Percentiles rank a stretch among this genome's conserved stretches.
Evolutionary conservation across 352 stramenopile genomes (phyloP).

Genomic region (Nothophytophthora sp.): DNA sequence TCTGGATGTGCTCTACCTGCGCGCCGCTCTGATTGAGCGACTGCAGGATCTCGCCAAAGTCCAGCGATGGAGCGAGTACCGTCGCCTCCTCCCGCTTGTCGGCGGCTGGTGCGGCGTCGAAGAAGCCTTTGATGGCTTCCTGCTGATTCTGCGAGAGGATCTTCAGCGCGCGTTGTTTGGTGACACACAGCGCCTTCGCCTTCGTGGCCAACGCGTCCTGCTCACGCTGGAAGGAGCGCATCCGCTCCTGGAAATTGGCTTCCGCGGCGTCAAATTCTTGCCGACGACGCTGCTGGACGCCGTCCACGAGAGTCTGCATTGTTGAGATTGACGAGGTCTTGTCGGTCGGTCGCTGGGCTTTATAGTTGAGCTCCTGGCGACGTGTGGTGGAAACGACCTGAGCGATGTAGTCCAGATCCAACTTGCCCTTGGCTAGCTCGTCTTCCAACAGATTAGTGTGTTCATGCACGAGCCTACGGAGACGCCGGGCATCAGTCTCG

Average conservation of each 20-base stretch:
- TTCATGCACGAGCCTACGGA: slow-evolving; percentile 49
- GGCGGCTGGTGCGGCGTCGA: slow-evolving; percentile 5
- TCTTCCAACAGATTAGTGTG: slow-evolving; percentile 43
- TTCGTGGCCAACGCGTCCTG: slow-evolving; percentile 32
- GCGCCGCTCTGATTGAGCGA: slow-evolving; percentile 37
- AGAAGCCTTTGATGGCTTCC: slow-evolving; percentile 49
- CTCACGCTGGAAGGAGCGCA: slow-evolving; percentile 44
- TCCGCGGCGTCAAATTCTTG: slow-evolving; percentile 34
- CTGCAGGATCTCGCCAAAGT: slow-evolving; percentile 42
- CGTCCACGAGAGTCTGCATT: slow-evolving; percentile 32
- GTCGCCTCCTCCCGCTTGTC: slow-evolving; percentile 2
- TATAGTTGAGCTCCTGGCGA: slow-evolving; percentile 6
- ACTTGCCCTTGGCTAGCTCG: slow-evolving; percentile 43
- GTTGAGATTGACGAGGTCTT: background rate
- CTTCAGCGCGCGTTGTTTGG: slow-evolving; percentile 50
- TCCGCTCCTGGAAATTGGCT: slow-evolving; percentile 30
- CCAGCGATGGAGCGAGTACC: slow-evolving; percentile 10
- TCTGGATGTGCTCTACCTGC: slow-evolving; percentile 29
- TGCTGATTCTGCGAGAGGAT: slow-evolving; percentile 67
- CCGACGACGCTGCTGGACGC: slow-evolving; percentile 35
- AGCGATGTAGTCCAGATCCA: slow-evolving; percentile 51
- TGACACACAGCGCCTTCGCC: slow-evolving; percentile 30
- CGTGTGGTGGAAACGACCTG: slow-evolving; percentile 30
- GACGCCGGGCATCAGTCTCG: slow-evolving; percentile 36
- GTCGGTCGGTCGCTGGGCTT: slow-evolving; percentile 3